phyloP scores from a whole-genome alignment of 2,329 filamentous ascomycete genomes.

The Zasmidium citrigriseum region DNA sequence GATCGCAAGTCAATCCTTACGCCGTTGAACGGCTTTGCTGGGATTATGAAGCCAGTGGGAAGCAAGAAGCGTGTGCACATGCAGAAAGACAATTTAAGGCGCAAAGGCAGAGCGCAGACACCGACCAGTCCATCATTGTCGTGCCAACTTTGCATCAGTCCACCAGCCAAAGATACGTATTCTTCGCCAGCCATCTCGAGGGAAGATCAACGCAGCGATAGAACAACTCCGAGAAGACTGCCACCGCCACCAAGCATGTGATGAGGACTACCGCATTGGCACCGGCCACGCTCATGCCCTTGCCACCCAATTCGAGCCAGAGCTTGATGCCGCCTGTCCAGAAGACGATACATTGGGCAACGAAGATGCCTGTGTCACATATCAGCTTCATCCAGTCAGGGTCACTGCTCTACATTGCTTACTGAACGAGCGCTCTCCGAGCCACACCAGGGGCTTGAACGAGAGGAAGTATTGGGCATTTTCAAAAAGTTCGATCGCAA shows the following conservation, averaged over 20 bases:
- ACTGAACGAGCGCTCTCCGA: conserved; percentile 34
- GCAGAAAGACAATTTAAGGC: too few relatives aligned
- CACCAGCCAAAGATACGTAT: conserved; percentile 26
- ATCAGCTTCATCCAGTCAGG: background rate
- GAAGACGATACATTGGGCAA: conserved; percentile 30
- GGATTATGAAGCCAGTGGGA: too few relatives aligned
- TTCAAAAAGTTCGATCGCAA: conserved; percentile 24
- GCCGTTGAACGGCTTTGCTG: background rate
- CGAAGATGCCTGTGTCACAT: conserved; percentile 26
- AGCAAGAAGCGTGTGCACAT: too few relatives aligned
- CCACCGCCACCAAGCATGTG: conserved; percentile 17
- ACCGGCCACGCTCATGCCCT: conserved; percentile 16
- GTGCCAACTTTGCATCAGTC: conserved; percentile 3
- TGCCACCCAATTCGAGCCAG: conserved; percentile 25
- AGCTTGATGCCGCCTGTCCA: conserved; percentile 34
- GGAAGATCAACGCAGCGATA: conserved; percentile 28
- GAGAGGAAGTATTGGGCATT: conserved; percentile 23
- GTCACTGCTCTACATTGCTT: conserved; percentile 9
- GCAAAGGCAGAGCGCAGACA: too few relatives aligned
- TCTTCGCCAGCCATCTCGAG: conserved; percentile 25
- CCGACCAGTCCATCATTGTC: background rate
- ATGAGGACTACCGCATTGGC: conserved; percentile 31
- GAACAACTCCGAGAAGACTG: conserved; percentile 26
- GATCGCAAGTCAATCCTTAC: background rate
- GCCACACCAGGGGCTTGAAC: conserved; percentile 23